Evolutionary conservation across 768 basidiomycete genomes (phyloP).

Genomic region (Clathrus columnatus): DNA sequence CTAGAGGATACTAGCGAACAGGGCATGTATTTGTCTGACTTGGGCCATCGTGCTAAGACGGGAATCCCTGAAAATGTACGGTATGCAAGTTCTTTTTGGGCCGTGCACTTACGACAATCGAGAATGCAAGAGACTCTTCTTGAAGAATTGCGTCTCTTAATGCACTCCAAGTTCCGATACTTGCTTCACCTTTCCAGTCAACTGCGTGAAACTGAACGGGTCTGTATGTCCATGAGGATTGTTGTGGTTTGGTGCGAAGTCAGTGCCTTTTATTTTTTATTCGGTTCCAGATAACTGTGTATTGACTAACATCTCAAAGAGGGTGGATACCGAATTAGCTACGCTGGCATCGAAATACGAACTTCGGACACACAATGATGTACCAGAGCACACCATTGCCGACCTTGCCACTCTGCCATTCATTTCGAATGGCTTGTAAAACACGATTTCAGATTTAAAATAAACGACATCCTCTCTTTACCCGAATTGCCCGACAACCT

Average conservation of each 20-base stretch:
- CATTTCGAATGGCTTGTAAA: not conserved
- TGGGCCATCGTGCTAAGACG: not conserved
- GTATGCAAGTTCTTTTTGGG: not conserved
- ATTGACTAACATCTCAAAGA: too few species aligned
- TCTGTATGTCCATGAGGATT: too few species aligned
- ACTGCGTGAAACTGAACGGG: not conserved
- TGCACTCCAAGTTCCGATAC: not conserved
- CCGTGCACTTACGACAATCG: not conserved
- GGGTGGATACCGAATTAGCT: not conserved
- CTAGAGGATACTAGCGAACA: not conserved
- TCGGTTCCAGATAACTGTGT: too few species aligned
- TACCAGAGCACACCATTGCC: not conserved
- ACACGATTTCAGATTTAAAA: too few species aligned
- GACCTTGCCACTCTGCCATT: not conserved
- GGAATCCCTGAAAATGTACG: not conserved
- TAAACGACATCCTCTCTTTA: too few species aligned
- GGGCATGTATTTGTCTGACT: not conserved
- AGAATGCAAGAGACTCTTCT: not conserved
- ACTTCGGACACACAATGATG: not conserved
- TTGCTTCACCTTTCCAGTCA: not conserved
- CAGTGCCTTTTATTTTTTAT: too few species aligned
- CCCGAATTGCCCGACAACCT: too few species aligned
- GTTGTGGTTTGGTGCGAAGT: too few species aligned
- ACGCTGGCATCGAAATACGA: not conserved
- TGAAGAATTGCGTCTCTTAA: slow-evolving; percentile 8